A percentile compares a stretch with the other conserved stretches of the same genome.
Evolutionary conservation across 805 yeast species (phyloP).

Genomic region (Schwanniomyces vanrijiae): DNA sequence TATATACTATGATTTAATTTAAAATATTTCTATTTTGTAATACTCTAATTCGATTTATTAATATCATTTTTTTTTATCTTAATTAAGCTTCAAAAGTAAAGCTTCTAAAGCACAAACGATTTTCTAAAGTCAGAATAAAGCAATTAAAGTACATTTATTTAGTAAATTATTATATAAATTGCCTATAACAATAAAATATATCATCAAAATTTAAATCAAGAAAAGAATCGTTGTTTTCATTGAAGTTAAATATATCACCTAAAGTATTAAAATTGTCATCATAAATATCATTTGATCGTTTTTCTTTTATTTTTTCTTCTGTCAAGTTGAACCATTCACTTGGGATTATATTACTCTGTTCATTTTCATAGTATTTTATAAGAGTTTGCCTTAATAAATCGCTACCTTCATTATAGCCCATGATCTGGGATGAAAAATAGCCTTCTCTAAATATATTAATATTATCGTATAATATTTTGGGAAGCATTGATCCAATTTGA

Average conservation of each 20-base stretch:
- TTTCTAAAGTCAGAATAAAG: too few relatives aligned
- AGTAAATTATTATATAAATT: too few relatives aligned
- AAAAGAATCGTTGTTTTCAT: neutral
- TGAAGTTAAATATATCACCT: neutral
- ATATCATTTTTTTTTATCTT: too few relatives aligned
- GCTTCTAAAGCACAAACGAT: too few relatives aligned
- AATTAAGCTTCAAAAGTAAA: too few relatives aligned
- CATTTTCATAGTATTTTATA: neutral
- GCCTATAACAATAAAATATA: too few relatives aligned
- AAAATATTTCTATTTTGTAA: too few relatives aligned
- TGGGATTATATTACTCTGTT: neutral
- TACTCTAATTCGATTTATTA: too few relatives aligned
- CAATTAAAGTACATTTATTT: too few relatives aligned
- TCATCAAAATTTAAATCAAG: neutral
- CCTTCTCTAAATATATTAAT: neutral
- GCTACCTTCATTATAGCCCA: neutral
- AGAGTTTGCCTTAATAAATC: neutral
- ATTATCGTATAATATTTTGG: neutral
- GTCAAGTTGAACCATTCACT: neutral
- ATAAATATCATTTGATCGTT: too few relatives aligned
- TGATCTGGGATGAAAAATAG: neutral
- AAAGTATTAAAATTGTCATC: neutral
- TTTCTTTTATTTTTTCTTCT: neutral
- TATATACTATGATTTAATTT: too few relatives aligned
- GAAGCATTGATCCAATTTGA: neutral